Conservation (phyloP, 2,329 filamentous ascomycete species). For the Fusarium torulosum region DNA sequence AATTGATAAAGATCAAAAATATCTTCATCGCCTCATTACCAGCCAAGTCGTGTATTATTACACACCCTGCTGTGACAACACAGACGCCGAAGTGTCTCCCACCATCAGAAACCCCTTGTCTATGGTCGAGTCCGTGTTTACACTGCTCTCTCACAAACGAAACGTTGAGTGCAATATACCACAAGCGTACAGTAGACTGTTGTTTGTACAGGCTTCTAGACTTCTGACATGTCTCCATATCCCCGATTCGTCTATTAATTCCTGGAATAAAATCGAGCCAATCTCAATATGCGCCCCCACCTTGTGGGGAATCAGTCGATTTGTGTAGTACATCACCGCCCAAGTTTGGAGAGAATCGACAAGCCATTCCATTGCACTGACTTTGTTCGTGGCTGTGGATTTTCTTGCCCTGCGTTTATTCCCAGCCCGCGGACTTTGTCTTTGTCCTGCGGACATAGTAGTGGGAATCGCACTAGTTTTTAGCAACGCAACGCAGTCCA, state of each 20-base stretch:
- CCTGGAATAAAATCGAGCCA: constrained; percentile 10
- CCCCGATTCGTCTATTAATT: constrained; percentile 27
- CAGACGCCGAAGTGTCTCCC: neutral
- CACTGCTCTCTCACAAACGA: neutral
- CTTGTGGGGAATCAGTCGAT: constrained; percentile 39
- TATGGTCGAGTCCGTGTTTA: constrained; percentile 10
- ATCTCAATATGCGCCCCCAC: constrained; percentile 26
- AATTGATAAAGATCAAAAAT: constrained; percentile 12
- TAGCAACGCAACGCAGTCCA: neutral
- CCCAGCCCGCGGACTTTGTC: too few relatives aligned
- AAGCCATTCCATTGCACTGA: neutral
- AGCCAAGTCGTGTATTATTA: neutral
- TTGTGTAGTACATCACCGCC: constrained; percentile 10
- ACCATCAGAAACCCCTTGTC: constrained; percentile 1
- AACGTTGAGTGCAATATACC: neutral
- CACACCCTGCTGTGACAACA: constrained; percentile 26
- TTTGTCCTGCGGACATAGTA: neutral
- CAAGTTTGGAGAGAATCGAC: neutral
- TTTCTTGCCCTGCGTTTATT: too few relatives aligned
- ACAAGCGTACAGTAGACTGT: neutral
- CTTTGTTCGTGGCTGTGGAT: neutral
- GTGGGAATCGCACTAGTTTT: neutral
- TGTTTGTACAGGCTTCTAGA: constrained; percentile 3
- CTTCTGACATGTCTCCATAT: constrained; percentile 12
- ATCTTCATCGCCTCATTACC: constrained; percentile 15